Percentiles rank a stretch among this genome's conserved stretches.
Evolutionary conservation across 2,329 filamentous ascomycete species (phyloP).

Genomic region (Iodosphaeria phyllophila): DNA sequence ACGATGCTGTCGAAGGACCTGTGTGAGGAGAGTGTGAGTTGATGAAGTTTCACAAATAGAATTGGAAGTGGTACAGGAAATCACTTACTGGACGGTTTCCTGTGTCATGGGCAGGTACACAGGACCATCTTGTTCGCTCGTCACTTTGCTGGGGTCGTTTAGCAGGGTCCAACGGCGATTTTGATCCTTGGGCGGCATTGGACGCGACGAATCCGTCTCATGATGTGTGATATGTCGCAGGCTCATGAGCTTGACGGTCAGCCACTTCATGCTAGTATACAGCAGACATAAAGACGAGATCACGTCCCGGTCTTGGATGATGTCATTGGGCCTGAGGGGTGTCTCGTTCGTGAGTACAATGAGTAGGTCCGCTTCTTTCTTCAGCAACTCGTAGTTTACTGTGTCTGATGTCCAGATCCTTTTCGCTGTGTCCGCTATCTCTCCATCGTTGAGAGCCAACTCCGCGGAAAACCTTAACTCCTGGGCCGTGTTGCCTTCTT

Average conservation of each 20-base stretch:
- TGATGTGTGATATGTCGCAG: slow-evolving; percentile 67
- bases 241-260: slow-evolving; percentile 64
- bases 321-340: slow-evolving; percentile 55
- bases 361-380: slow-evolving; percentile 40
- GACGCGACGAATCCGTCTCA: slow-evolving; percentile 45
- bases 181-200: slow-evolving; percentile 33
- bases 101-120: slow-evolving; percentile 77
- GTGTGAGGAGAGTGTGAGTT: background rate
- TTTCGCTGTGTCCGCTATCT: slow-evolving; percentile 52
- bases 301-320: slow-evolving; percentile 77
- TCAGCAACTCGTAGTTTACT: slow-evolving; percentile 35
- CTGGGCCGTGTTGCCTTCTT: slow-evolving; percentile 30
- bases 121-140: slow-evolving; percentile 38
- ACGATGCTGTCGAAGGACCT: slow-evolving; percentile 78
- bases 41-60: background rate
- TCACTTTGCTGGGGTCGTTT: slow-evolving; percentile 38
- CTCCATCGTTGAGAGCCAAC: slow-evolving; percentile 49
- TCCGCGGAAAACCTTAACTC: slow-evolving; percentile 53
- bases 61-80: background rate
- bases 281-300: slow-evolving; percentile 72
- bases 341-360: slow-evolving; percentile 39
- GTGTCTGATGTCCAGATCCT: slow-evolving; percentile 41
- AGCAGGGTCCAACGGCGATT: slow-evolving; percentile 72
- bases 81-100: slow-evolving; percentile 59
- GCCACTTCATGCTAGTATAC: slow-evolving; percentile 97